phyloP scores from a whole-genome alignment of 1,284 basidiomycete genomes.

The Microbotryomycetes sp. region DNA sequence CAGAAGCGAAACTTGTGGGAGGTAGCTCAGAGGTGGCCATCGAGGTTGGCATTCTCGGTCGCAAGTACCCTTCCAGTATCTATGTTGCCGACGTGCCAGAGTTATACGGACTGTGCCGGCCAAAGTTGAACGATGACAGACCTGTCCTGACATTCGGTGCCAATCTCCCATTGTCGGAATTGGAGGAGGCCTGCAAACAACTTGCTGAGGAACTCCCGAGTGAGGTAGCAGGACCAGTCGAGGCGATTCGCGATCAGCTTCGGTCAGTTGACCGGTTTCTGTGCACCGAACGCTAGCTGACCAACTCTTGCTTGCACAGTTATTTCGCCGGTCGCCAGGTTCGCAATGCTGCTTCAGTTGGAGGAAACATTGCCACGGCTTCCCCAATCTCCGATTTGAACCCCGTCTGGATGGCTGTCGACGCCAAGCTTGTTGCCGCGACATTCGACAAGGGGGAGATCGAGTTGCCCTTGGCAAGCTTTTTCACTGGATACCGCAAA shows the following conservation, averaged over 20 bases:
- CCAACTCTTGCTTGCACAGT: too few relatives aligned
- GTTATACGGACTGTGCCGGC: constrained; percentile 11
- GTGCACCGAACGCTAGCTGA: constrained; percentile 24
- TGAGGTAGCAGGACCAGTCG: constrained; percentile 16
- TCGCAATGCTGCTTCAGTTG: constrained; percentile 42
- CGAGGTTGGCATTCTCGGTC: constrained; percentile 38
- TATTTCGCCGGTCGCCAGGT: constrained; percentile 44
- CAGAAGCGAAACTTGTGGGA: constrained; percentile 29
- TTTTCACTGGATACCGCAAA: constrained; percentile 43
- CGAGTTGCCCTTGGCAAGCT: constrained; percentile 29
- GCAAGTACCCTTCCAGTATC: constrained; percentile 19
- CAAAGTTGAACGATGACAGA: constrained; percentile 4
- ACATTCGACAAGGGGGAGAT: constrained; percentile 21
- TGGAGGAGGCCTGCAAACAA: constrained; percentile 30
- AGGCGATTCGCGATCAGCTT: constrained; percentile 33
- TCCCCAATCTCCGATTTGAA: constrained; percentile 44
- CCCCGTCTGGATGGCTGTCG: constrained; percentile 43
- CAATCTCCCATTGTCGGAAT: constrained; percentile 36
- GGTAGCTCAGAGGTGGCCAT: constrained; percentile 29
- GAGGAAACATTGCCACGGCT: constrained; percentile 44
- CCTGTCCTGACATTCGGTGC: constrained; percentile 38
- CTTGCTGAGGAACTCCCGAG: constrained; percentile 16
- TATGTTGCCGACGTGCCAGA: constrained; percentile 36
- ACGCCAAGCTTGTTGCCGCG: constrained; percentile 31
- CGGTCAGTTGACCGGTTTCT: constrained; percentile 3